Base-by-base conservation (phyloP, 2,329 filamentous ascomycete species). In the Bimuria novae-zelandiae region DNA sequence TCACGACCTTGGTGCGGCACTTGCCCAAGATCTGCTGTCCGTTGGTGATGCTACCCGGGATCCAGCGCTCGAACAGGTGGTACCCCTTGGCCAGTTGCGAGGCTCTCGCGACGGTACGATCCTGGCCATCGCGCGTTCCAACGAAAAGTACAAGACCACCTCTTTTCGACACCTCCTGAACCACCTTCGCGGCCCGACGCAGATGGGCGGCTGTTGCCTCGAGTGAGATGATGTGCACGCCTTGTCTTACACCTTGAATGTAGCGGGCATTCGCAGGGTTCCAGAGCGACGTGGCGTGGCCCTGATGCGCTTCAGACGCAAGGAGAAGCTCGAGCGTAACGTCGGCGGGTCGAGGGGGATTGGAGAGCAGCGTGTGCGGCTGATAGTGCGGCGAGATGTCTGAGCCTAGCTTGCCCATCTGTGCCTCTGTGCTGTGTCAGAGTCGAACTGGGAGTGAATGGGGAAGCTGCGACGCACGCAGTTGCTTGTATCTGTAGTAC, bases 251-350 rank as follows among this genome's bases (percentile, higher is more conserved):
- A 64, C 94, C 94, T 72, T 90, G 92, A 72, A 99, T 97, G 77
- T 97, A 97, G 62, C 89, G 85, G 60, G 92, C 88, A 78, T 97
- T 99, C 47, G 86, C 87, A 10, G 94, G 92, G 76, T 99, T 96
- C 94, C 94, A 99, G 44, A 92, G 82, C 56, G 90, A 90, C 0
- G 89, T 93, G 67, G 89, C 84, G 77, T 99, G 94, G 58, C 94
- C 94, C 74, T 97, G 86, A 55, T 75, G 72, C 52, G 72, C 71
- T 57, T 74, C 69, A 6, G 72, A 72, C 48, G 72, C 72, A 54
- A 75, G 72, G 86, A 99, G 84, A 56, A 96, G 83, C 79, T 97
- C 92, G 54, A 99, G 85, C 42, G 92, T 92, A 56, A 97, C 84
- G 68, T 97, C 89, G 71, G 87, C 81, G 21, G 91, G 88, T 33